Evolutionary conservation across 2,329 filamentous ascomycete species (phyloP).

Genomic region (Phoma sp.): DNA sequence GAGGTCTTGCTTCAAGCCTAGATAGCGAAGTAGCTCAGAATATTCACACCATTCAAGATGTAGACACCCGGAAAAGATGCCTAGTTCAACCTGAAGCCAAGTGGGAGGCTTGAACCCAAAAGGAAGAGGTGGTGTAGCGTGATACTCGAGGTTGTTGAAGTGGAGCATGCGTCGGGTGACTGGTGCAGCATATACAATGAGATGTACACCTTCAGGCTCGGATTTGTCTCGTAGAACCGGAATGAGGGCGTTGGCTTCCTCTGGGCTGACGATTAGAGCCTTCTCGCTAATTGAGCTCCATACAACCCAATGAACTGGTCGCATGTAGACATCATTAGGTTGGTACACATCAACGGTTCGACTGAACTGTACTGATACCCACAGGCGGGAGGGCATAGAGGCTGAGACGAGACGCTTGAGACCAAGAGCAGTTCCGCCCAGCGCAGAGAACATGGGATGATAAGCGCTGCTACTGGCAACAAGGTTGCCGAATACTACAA

Average conservation of each 20-base stretch:
- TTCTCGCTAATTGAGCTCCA: slow-evolving; percentile 59
- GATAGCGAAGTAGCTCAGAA: slow-evolving; percentile 31
- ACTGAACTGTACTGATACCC: slow-evolving; percentile 58
- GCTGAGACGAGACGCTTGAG: slow-evolving; percentile 40
- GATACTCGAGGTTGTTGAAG: slow-evolving; percentile 64
- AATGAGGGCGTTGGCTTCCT: slow-evolving; percentile 68
- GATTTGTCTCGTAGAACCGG: slow-evolving; percentile 47
- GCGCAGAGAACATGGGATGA: slow-evolving; percentile 52
- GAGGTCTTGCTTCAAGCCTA: slow-evolving; percentile 5
- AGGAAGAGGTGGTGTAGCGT: slow-evolving; percentile 59
- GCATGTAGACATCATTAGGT: slow-evolving; percentile 55
- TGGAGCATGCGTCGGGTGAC: slow-evolving; percentile 66
- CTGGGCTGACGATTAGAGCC: slow-evolving; percentile 66
- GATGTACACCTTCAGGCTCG: slow-evolving; percentile 43
- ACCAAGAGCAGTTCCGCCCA: slow-evolving; percentile 52
- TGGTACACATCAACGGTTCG: slow-evolving; percentile 52
- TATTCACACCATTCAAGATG: slow-evolving; percentile 64
- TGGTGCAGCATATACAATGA: slow-evolving; percentile 67
- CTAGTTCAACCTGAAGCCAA: slow-evolving; percentile 66
- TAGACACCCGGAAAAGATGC: slow-evolving; percentile 66
- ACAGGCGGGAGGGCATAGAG: slow-evolving; percentile 36
- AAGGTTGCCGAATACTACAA: slow-evolving; percentile 57
- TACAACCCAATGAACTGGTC: slow-evolving; percentile 68
- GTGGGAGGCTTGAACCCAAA: slow-evolving; percentile 52
- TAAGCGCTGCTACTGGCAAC: slow-evolving; percentile 49